These are phyloP conservation scores for Geotrichum citri-aurantii DNA, from an alignment of 1,139 yeast genomes.

Conservation along the genomic window DNA sequence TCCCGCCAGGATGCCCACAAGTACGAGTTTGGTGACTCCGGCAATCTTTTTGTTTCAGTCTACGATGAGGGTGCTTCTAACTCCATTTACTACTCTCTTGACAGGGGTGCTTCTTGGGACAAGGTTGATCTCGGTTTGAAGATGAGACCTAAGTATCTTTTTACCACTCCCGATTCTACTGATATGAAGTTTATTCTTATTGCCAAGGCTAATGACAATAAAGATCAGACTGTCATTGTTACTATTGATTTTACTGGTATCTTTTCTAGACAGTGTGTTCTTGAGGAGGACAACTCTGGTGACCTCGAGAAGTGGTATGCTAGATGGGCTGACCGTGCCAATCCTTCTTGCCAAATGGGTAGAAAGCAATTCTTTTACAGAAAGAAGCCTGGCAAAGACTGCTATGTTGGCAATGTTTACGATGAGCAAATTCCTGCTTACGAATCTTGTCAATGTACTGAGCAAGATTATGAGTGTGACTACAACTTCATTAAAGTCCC, in stretches of 20 bases:
- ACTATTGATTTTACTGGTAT: conserved; percentile 60
- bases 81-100: conserved; percentile 51
- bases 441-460: conserved; percentile 62
- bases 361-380: conserved; percentile 60
- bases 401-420: conserved; percentile 58
- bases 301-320: conserved; percentile 73
- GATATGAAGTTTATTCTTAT: conserved; percentile 54
- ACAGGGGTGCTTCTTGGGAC: conserved; percentile 69
- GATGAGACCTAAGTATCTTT: conserved; percentile 44
- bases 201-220: conserved; percentile 40
- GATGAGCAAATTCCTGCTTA: conserved; percentile 53
- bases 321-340: conserved; percentile 43
- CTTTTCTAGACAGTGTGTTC: conserved; percentile 34
- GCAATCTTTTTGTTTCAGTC: conserved; percentile 64
- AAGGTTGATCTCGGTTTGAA: conserved; percentile 45
- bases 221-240: conserved; percentile 32
- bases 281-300: conserved; percentile 43
- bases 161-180: conserved; percentile 72
- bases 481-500: conserved; percentile 47
- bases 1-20: conserved; percentile 51
- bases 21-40: conserved; percentile 72
- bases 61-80: conserved; percentile 36
- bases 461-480: conserved; percentile 68
- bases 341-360: conserved; percentile 68
- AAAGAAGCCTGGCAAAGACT: conserved; percentile 62